These are phyloP conservation scores for Aaosphaeria pasadenensis DNA, from an alignment of 2,329 filamentous ascomycete species.

Conservation along the genomic window DNA sequence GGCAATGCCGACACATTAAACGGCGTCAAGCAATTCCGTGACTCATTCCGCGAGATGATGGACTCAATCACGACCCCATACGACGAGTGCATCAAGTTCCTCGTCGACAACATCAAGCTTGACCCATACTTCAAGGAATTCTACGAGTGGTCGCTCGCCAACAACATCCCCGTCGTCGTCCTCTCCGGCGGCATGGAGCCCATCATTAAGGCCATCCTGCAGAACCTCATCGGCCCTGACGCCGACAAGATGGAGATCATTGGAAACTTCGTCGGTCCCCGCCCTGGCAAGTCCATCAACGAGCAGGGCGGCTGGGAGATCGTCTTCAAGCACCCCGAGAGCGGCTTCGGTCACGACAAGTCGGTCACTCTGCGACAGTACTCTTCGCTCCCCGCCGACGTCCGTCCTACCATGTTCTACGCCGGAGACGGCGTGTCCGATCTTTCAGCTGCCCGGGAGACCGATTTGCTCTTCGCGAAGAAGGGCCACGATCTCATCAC, in stretches of 20 bases:
- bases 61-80: conserved; percentile 80
- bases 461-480: conserved; percentile 91
- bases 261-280: conserved; percentile 73
- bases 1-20: conserved; percentile 76
- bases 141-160: conserved; percentile 73
- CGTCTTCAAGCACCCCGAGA: conserved; percentile 76
- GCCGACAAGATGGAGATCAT: conserved; percentile 81
- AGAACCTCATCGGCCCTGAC: conserved; percentile 76
- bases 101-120: conserved; percentile 79
- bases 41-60: conserved; percentile 89
- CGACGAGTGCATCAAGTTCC: conserved; percentile 73
- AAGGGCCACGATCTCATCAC: conserved; percentile 82
- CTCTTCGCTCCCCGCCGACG: conserved; percentile 62
- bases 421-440: conserved; percentile 94
- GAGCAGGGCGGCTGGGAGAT: conserved; percentile 85
- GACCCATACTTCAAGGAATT: conserved; percentile 89
- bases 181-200: conserved; percentile 91
- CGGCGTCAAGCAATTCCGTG: conserved; percentile 68
- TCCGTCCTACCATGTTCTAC: conserved; percentile 85
- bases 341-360: conserved; percentile 95
- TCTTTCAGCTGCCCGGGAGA: conserved; percentile 86
- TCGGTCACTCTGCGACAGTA: conserved; percentile 87
- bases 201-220: conserved; percentile 79
- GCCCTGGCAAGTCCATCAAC: conserved; percentile 73
- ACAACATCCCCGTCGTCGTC: conserved; percentile 90